A percentile compares a stretch with the other conserved stretches of the same genome.
Conservation (phyloP, 78 protist species). For the Tieghemostelium lacteum region DNA sequence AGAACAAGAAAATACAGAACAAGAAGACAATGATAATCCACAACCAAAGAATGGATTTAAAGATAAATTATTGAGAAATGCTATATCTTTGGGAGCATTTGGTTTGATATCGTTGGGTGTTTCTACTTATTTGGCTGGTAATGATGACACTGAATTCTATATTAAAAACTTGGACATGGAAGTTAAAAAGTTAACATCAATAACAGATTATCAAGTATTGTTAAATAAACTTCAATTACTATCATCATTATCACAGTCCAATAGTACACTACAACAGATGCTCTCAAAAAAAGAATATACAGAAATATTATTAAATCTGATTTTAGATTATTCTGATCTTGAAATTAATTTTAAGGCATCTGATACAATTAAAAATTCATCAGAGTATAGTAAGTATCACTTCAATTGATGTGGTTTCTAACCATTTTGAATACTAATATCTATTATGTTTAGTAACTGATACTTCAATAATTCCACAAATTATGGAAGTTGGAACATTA, state of each 20-base stretch:
- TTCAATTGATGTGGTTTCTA: background rate
- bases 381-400: slow-evolving; percentile 25
- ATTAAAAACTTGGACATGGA: slow-evolving; percentile 6
- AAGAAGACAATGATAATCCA: background rate
- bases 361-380: slow-evolving; percentile 34
- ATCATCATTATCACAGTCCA: slow-evolving; percentile 24
- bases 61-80: slow-evolving; percentile 19
- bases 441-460: slow-evolving; percentile 12
- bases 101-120: slow-evolving; percentile 58
- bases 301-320: slow-evolving; percentile 24
- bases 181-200: background rate
- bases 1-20: background rate
- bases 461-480: slow-evolving; percentile 43
- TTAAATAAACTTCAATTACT: background rate
- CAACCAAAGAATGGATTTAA: background rate
- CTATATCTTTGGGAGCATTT: slow-evolving; percentile 28
- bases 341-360: slow-evolving; percentile 49
- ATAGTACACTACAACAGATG: slow-evolving; percentile 27
- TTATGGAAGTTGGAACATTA: slow-evolving; percentile 21
- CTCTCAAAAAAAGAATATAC: slow-evolving; percentile 25
- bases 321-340: slow-evolving; percentile 40
- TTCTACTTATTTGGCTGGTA: slow-evolving; percentile 34
- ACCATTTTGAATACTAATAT: background rate
- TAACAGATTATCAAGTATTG: slow-evolving; percentile 22
- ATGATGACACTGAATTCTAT: slow-evolving; percentile 40